These are phyloP conservation scores for Phytophthora tentaculata DNA, from an alignment of 352 stramenopile species.

Conservation along the genomic window DNA sequence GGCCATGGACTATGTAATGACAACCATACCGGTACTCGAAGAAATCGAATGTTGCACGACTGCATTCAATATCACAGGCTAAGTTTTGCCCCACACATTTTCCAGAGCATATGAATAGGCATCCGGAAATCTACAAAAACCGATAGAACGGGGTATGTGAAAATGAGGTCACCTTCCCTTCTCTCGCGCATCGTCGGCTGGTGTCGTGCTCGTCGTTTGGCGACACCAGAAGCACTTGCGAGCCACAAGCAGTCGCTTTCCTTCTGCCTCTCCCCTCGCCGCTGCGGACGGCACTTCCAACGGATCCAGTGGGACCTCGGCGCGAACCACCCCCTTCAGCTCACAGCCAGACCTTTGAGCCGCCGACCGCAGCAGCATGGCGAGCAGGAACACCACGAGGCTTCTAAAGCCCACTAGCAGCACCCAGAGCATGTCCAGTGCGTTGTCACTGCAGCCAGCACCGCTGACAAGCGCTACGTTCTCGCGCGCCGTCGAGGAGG, in stretches of 20 bases:
- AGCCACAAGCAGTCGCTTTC: slow-evolving; percentile 24
- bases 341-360: background rate
- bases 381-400: slow-evolving; percentile 27
- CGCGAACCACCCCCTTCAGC: slow-evolving; percentile 11
- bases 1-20: too few relatives aligned
- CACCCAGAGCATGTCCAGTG: slow-evolving; percentile 51
- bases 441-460: slow-evolving; percentile 48
- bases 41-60: background rate
- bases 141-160: slow-evolving; percentile 2
- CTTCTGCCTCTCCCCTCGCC: slow-evolving; percentile 13
- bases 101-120: background rate
- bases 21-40: background rate
- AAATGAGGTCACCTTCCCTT: background rate
- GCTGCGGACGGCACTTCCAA: slow-evolving; percentile 1
- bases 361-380: slow-evolving; percentile 16
- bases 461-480: slow-evolving; percentile 40
- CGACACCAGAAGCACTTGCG: slow-evolving; percentile 15
- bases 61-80: background rate
- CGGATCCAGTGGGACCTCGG: background rate
- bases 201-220: slow-evolving; percentile 8
- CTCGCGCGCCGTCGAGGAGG: slow-evolving; percentile 48
- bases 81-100: too few relatives aligned
- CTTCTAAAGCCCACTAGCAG: slow-evolving; percentile 41
- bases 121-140: background rate
- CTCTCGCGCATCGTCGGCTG: slow-evolving; percentile 7